Evolutionary conservation across 23 red algal genomes (phyloP).

Genomic region (Pyropia haitanensis): DNA sequence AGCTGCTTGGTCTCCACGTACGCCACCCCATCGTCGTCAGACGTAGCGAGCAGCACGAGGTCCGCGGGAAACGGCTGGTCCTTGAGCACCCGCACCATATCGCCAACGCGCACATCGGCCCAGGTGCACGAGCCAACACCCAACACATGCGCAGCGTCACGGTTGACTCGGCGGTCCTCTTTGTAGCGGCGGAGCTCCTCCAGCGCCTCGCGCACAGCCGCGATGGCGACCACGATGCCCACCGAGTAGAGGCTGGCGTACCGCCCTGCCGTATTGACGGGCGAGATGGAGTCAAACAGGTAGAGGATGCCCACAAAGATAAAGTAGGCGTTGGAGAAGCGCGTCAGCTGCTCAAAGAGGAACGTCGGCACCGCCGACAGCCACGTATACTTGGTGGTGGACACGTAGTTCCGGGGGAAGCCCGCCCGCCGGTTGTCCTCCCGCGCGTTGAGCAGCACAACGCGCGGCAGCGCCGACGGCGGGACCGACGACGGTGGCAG

Average conservation of each 20-base stretch:
- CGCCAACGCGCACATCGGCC: constrained; percentile 66
- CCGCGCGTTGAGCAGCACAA: constrained; percentile 22
- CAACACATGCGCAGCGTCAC: constrained; percentile 26
- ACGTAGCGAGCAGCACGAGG: constrained; percentile 68
- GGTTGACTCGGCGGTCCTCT: constrained; percentile 68
- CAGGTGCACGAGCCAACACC: constrained; percentile 31
- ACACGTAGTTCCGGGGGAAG: constrained; percentile 75
- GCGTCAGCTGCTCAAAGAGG: constrained; percentile 50
- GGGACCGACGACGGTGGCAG: no score
- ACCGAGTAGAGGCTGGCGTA: constrained; percentile 50
- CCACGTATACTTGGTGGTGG: constrained; percentile 73
- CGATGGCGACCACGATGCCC: constrained; percentile 56
- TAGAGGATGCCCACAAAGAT: constrained; percentile 66
- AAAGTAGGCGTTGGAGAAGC: constrained; percentile 82
- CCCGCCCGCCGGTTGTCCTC: constrained; percentile 19
- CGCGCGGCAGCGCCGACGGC: constrained; percentile 4
- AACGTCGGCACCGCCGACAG: constrained; percentile 45
- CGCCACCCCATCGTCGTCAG: constrained; percentile 56
- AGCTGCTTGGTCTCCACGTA: constrained; percentile 86
- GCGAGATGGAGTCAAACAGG: constrained; percentile 39
- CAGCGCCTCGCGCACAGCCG: constrained; percentile 56
- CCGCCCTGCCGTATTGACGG: constrained; percentile 59
- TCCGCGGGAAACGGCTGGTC: constrained; percentile 71
- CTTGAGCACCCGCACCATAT: constrained; percentile 62
- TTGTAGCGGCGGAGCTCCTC: constrained; percentile 70